These are phyloP conservation scores for Zea luxurians DNA, from an alignment of 176 grass and related monocot genomes.

Conservation along the genomic window DNA sequence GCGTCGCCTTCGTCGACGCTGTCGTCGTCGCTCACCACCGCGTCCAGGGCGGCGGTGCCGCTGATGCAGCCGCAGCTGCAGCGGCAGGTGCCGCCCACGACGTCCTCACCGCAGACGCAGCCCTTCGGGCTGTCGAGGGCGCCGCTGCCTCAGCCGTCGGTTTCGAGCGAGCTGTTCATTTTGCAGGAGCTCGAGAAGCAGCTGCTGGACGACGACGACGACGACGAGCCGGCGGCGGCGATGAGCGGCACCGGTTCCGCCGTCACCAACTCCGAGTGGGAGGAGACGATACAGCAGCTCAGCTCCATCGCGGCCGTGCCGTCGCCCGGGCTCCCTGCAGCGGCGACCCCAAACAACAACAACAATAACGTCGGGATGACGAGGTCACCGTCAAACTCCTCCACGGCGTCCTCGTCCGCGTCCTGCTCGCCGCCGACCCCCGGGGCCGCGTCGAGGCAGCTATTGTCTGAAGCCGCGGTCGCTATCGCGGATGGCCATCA, in stretches of 20 bases:
- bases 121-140: slow-evolving; percentile 18
- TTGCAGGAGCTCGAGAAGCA: slow-evolving; percentile 89
- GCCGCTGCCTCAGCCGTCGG: not conserved
- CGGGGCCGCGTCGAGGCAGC: slow-evolving; percentile 48
- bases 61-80: slow-evolving; percentile 45
- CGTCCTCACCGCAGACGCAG: slow-evolving; percentile 31
- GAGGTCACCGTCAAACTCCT: slow-evolving; percentile 74
- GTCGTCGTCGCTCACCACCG: slow-evolving; percentile 61
- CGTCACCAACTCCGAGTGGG: slow-evolving; percentile 79
- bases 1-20: slow-evolving; percentile 50
- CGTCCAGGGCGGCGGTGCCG: slow-evolving; percentile 40
- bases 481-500: slow-evolving; percentile 72
- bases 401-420: slow-evolving; percentile 72
- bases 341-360: slow-evolving; percentile 26
- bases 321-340: slow-evolving; percentile 24
- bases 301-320: slow-evolving; percentile 34
- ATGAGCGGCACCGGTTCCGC: slow-evolving; percentile 66
- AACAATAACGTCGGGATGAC: slow-evolving; percentile 43
- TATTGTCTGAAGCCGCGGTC: slow-evolving; percentile 56
- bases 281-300: slow-evolving; percentile 69
- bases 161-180: slow-evolving; percentile 42
- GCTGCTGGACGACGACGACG: slow-evolving; percentile 72
- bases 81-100: slow-evolving; percentile 37
- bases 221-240: slow-evolving; percentile 55
- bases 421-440: slow-evolving; percentile 70